phyloP scores from a whole-genome alignment of 2,329 filamentous ascomycete species.

The Verticillium dahliae region DNA sequence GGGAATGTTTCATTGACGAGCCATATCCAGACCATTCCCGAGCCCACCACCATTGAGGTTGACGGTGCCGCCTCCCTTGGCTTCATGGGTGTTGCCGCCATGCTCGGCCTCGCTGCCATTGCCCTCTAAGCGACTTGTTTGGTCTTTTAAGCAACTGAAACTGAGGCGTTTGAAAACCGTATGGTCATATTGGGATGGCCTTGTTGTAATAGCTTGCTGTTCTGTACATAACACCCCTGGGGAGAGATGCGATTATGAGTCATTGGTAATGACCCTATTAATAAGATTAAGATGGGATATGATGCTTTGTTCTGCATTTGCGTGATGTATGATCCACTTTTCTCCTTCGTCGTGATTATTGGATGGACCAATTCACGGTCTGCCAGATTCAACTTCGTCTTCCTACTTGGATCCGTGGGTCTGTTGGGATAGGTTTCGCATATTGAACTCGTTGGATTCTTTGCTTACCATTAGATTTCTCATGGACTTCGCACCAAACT shows the following conservation, averaged over 20 bases:
- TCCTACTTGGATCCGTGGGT: too few relatives aligned
- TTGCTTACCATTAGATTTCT: too few relatives aligned
- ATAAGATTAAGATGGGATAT: neutral
- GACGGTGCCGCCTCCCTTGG: slow-evolving; percentile 7
- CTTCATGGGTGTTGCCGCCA: slow-evolving; percentile 8
- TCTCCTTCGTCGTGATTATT: too few relatives aligned
- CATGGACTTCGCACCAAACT: too few relatives aligned
- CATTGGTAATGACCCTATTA: neutral
- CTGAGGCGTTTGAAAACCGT: neutral
- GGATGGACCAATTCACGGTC: too few relatives aligned
- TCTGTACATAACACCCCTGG: neutral
- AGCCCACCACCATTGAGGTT: slow-evolving; percentile 3
- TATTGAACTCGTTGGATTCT: too few relatives aligned
- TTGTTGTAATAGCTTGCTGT: neutral
- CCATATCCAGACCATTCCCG: neutral
- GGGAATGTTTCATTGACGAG: neutral
- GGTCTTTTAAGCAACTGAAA: neutral
- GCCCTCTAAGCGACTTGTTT: slow-evolving; percentile 5
- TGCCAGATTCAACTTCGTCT: too few relatives aligned
- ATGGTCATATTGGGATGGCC: neutral
- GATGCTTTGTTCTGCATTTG: too few relatives aligned
- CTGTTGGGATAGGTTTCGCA: too few relatives aligned
- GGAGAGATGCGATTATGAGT: neutral
- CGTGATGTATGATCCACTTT: neutral
- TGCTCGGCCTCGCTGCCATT: slow-evolving; percentile 9